Evolutionary conservation across 495 filamentous ascomycete genomes (phyloP).

Genomic region (Penicillium malachiteum): DNA sequence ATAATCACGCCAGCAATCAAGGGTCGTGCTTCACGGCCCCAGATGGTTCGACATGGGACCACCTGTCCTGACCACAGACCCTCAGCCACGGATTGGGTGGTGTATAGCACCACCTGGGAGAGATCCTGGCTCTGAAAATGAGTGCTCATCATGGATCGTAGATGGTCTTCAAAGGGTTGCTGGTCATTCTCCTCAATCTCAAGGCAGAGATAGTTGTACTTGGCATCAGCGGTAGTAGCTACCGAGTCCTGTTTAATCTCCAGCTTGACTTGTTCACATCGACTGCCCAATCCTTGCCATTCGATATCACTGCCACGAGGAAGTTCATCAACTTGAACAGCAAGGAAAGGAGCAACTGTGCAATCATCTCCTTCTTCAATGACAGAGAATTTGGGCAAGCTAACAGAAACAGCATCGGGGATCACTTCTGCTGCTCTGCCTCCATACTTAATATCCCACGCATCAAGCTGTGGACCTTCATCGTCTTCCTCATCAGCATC

Average conservation of each 20-base stretch:
- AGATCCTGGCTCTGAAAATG: constrained; percentile 10
- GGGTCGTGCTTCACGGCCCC: constrained; percentile 38
- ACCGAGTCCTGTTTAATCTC: constrained; percentile 17
- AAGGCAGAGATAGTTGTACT: constrained; percentile 29
- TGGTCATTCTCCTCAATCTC: constrained; percentile 27
- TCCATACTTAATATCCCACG: constrained; percentile 70
- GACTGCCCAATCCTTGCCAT: constrained; percentile 61
- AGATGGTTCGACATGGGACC: constrained; percentile 48
- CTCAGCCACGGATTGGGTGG: constrained; percentile 22
- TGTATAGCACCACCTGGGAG: constrained; percentile 40
- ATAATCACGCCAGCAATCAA: constrained; percentile 41
- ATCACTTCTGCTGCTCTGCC: constrained; percentile 25
- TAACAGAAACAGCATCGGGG: constrained; percentile 10
- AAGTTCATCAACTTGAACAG: constrained; percentile 68
- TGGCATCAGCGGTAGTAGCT: constrained; percentile 21
- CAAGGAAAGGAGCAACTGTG: constrained; percentile 62
- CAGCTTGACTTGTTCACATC: constrained; percentile 26
- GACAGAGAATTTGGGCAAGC: constrained; percentile 33
- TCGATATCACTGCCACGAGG: constrained; percentile 70
- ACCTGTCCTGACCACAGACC: constrained; percentile 37
- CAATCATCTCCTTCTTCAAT: constrained; percentile 17
- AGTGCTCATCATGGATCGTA: constrained; percentile 20
- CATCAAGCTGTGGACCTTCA: constrained; percentile 54
- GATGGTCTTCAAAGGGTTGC: constrained; percentile 18
- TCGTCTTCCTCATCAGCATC: constrained; percentile 35